Evolutionary conservation across 2,329 filamentous ascomycete species (phyloP), one percentile per base, ranked within the genome.

Genomic region (Reticulascus tulasneorum): DNA sequence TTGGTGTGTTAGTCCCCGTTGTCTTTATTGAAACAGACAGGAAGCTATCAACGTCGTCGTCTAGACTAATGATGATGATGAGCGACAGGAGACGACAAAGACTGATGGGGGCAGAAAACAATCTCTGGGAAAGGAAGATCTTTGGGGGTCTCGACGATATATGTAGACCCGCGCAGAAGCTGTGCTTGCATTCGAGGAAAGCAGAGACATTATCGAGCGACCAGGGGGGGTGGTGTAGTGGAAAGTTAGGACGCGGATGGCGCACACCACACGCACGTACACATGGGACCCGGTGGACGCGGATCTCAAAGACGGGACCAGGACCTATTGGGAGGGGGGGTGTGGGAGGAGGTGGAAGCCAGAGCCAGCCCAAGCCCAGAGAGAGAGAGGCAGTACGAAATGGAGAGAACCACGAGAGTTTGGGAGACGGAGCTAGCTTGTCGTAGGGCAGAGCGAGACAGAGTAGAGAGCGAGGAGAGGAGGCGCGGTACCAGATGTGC

Each of bases 81-180:
- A 26, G 40, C 28, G 32, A 29, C 37, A 35, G 21, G 23, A 31
- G 23, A 33, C 30, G 29, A 31, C 30, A 23, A 36, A 38, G 39
- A 27, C 35, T 27, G 44, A 36, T 39, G 41, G 44, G 40, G 41
- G 41, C 41, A 38, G 17, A 29, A 42, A 37, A 33, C 25, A 36
- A 24, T 29, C 30, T n/a, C n/a, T n/a, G n/a, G n/a, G n/a, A n/a
- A n/a, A 23, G 29, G 17, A 27, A 44, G 35, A 28, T 23, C 28
- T 20, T 30, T 46, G 31, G 43, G 41, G 44, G 41, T 29, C 41
- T 38, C 42, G 31, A 35, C 37, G 37, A 46, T 41, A 44, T 34
- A 46, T 46, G 44, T 46, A 46, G 41, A 46, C 38, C 31, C 31
- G 24, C 34, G 25, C 23, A 25, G 38, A 42, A 31, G 38, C 42